Base-by-base conservation (phyloP, 768 basidiomycete species). In the Lentinula sp. region DNA sequence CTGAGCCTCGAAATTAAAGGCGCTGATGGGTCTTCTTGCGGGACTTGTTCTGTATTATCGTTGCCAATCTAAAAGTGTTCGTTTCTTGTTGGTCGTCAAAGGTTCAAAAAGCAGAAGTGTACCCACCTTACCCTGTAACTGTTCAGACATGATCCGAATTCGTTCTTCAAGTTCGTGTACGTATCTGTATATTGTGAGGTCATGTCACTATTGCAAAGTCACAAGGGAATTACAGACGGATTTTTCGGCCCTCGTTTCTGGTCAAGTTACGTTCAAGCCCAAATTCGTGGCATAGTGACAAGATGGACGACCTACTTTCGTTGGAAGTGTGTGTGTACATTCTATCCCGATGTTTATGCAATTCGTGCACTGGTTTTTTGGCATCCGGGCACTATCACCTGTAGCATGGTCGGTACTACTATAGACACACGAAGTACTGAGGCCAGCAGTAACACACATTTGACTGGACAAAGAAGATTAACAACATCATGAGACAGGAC, bases 371-470 rank as follows among this genome's bases (percentile, higher is more conserved):
- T 72, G 69, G 23, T 81, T 81, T 3, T 74, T 73, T 5, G 80
- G 81, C 79, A 80, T 83, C 59, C 77, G 80, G 18, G 83, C 82
- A 65, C 87, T 88, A 62, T 89, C 83, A 63, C 85, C 84, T 84
- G 23, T 12, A 58, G 16, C 15, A 32, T 15, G 4, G 10, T 57
- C 13, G 16, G 46, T 48, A 13, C 9, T 39, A 39, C 37, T 20
- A 2, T 20, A 8, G 6, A 23, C n/a, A 48, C n/a, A 48, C 18
- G 23, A 23, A 20, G 9, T 12, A 28, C 28, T 28, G 28, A 28
- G 28, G 28, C 28, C 28, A 28, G 3, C 46, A 20, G 20, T 48
- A 23, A n/a, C 46, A 48, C 23, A 57, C 55, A 57, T 57, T 57
- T 57, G n/a, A 57, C 55, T 57, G 9, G 46, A 20, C 8, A 23